phyloP scores from a whole-genome alignment of 768 basidiomycete genomes.

The Mycena chlorophos region DNA sequence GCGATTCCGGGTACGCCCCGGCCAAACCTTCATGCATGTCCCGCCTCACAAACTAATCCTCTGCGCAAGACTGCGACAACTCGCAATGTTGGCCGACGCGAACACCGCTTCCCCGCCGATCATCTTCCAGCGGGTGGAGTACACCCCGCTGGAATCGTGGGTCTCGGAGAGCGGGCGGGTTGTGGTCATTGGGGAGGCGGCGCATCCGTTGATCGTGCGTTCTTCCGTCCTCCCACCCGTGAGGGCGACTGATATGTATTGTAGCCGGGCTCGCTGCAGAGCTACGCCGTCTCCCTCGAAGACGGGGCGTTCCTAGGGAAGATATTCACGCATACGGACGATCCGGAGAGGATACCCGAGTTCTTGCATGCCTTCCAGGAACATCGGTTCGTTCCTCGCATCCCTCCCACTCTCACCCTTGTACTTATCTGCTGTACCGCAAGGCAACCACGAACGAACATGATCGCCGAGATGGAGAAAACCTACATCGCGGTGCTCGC shows the following conservation, averaged over 20 bases:
- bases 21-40: too few species aligned
- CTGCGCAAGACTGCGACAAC: slow-evolving; percentile 3
- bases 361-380: background rate
- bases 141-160: slow-evolving; percentile 6
- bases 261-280: background rate
- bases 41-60: too few species aligned
- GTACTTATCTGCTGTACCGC: background rate
- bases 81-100: slow-evolving; percentile 5
- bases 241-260: background rate
- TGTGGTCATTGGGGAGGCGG: slow-evolving; percentile 8
- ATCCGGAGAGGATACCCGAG: too few species aligned
- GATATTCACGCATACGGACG: too few species aligned
- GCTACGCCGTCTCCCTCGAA: too few species aligned
- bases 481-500: background rate
- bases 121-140: too few species aligned
- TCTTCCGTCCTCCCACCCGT: background rate
- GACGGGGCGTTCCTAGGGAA: too few species aligned
- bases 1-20: too few species aligned
- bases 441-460: background rate
- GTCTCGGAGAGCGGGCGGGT: slow-evolving; percentile 9
- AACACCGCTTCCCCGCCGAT: slow-evolving; percentile 2
- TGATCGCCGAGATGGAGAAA: background rate
- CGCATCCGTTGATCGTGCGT: slow-evolving; percentile 15
- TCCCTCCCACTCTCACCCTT: too few species aligned
- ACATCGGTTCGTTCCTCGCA: slow-evolving; percentile 1